Evolutionary conservation across 2,329 filamentous ascomycete genomes (phyloP), one percentile per base, ranked within the genome.

Genomic region (Periconia digitata): DNA sequence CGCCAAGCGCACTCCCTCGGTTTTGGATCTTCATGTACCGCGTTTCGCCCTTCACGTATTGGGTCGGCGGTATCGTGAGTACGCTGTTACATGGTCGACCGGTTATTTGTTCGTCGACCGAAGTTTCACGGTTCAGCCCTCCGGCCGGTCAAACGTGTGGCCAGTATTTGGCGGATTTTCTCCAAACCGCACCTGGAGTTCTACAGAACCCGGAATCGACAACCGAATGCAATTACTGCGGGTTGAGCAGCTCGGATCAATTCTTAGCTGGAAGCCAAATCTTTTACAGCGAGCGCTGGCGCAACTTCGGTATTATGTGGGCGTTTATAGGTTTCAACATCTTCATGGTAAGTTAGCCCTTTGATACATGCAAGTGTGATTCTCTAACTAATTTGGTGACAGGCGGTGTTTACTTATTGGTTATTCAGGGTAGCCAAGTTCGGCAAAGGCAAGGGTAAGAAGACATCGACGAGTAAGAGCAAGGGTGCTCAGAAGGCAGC

Each of bases 11-110:
- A 0, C 74, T 90, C 1, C 86, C 87, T 0, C 76, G 81, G 0
- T 90, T 90, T 74, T 91, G 87, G 87, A 85, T 84, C 56, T 90
- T 89, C 73, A 90, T 90, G 86, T 87, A 89, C 67, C 78, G 82
- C 17, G 75, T 84, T 16, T 84, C 80, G 0, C 85, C 85, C 0
- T 84, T 89, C 52, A 87, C 84, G 0, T 89, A 89, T 67, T 81
- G 77, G 76, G 56, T 74, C 18, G 61, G 45, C 8, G 69, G 67
- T 7, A 70, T 74, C 24, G 61, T 67, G 1, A 53, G 62, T 3
- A 65, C 70, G 0, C 62, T 67, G 52, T 62, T 84, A 0, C 69
- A 72, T 2, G 65, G 56, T 0, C 74, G 73, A 2, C 55, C 68
- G 8, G 80, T 85, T 40, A 71, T 66, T 32, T 85, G 78, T 49